These are phyloP conservation scores for Penicillium sp. DNA, from an alignment of 2,329 filamentous ascomycete species.

Conservation along the genomic window DNA sequence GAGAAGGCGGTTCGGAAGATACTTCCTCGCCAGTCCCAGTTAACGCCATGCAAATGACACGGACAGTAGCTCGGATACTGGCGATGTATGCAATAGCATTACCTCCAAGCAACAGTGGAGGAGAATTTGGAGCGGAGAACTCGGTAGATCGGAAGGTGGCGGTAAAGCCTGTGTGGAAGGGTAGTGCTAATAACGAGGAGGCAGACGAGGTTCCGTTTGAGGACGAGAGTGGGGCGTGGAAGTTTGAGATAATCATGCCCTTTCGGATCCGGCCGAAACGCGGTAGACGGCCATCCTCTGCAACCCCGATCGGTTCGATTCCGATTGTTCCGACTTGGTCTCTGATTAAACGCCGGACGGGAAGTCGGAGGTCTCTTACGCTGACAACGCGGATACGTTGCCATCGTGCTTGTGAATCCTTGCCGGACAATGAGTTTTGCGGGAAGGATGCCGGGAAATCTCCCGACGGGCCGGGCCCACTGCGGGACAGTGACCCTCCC, in stretches of 20 bases:
- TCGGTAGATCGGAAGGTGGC: slow-evolving; percentile 67
- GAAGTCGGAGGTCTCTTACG: slow-evolving; percentile 80
- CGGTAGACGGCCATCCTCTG: slow-evolving; percentile 23
- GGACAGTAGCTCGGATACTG: slow-evolving; percentile 78
- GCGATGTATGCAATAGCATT: slow-evolving; percentile 76
- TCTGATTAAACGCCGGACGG: slow-evolving; percentile 70
- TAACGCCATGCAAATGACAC: slow-evolving; percentile 60
- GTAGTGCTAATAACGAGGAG: slow-evolving; percentile 20
- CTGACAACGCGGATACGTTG: slow-evolving; percentile 76
- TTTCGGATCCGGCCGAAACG: slow-evolving; percentile 56
- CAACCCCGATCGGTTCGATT: slow-evolving; percentile 49
- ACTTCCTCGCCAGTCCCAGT: slow-evolving; percentile 29
- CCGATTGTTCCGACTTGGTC: slow-evolving; percentile 91
- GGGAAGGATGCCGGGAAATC: slow-evolving; percentile 36
- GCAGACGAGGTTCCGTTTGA: slow-evolving; percentile 3
- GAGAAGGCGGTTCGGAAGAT: slow-evolving; percentile 28
- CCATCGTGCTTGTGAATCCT: slow-evolving; percentile 68
- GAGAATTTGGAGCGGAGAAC: slow-evolving; percentile 40
- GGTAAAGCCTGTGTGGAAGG: slow-evolving; percentile 63
- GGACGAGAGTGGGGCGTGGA: slow-evolving; percentile 54
- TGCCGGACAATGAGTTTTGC: slow-evolving; percentile 33
- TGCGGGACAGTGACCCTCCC: slow-evolving; percentile 25
- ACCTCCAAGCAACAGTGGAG: slow-evolving; percentile 56
- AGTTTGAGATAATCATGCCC: slow-evolving; percentile 76
- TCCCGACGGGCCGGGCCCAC: slow-evolving; percentile 32